Conservation (phyloP, 1,284 basidiomycete species). For the Baeospora myosura region DNA sequence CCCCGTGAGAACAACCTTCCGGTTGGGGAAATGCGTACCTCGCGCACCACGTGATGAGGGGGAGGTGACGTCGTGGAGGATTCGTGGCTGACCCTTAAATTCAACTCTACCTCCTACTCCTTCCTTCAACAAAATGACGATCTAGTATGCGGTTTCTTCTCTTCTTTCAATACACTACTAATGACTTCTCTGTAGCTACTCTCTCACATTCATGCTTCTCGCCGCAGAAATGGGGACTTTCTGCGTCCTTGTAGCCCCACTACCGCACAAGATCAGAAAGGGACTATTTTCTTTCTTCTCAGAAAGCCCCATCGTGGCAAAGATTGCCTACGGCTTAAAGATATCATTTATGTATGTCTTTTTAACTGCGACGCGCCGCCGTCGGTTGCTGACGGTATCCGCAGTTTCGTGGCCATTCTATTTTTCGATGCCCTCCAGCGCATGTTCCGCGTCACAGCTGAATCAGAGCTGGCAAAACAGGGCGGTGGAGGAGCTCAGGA, state of each 20-base stretch:
- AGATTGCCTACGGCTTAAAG: slow-evolving; percentile 76
- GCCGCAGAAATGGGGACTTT: slow-evolving; percentile 75
- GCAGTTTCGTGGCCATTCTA: slow-evolving; percentile 79
- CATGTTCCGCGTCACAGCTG: slow-evolving; percentile 81
- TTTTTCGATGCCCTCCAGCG: slow-evolving; percentile 90
- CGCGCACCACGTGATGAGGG: no score
- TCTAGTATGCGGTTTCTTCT: slow-evolving; percentile 5
- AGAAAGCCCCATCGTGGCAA: slow-evolving; percentile 60
- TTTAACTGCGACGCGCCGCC: not conserved
- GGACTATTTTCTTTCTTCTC: slow-evolving; percentile 72
- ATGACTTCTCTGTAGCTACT: slow-evolving; percentile 43
- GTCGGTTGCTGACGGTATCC: not conserved
- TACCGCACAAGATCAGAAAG: slow-evolving; percentile 71
- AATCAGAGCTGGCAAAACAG: slow-evolving; percentile 65
- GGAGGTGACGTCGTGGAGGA: no score
- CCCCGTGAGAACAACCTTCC: no score
- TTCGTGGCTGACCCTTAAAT: not conserved
- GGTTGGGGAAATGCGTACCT: no score
- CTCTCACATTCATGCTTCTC: slow-evolving; percentile 71
- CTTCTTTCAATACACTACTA: not conserved
- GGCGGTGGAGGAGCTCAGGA: slow-evolving; percentile 45
- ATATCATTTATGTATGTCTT: slow-evolving; percentile 85
- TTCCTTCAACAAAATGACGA: slow-evolving; percentile 10
- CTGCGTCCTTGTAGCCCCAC: slow-evolving; percentile 65
- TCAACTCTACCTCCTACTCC: not conserved